phyloP scores from a whole-genome alignment of 2,329 filamentous ascomycete genomes.

The Penicillium fuscoglaucum region DNA sequence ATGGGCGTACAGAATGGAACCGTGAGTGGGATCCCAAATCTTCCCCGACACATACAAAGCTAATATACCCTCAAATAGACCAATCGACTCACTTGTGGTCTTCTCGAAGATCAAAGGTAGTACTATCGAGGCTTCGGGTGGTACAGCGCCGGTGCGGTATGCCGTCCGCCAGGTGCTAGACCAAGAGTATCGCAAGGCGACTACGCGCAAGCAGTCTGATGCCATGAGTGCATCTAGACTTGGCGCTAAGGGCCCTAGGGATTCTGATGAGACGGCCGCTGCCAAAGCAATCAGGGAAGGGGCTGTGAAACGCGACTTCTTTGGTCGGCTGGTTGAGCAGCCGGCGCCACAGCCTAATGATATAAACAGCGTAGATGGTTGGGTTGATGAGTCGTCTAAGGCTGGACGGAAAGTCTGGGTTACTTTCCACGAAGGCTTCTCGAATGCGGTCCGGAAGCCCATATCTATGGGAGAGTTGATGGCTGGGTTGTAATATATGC shows the following conservation, averaged over 20 bases:
- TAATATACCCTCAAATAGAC: constrained; percentile 37
- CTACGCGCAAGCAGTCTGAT: constrained; percentile 64
- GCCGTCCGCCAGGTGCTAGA: constrained; percentile 91
- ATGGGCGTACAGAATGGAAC: constrained; percentile 94
- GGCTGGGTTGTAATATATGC: constrained; percentile 39
- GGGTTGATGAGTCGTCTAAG: constrained; percentile 36
- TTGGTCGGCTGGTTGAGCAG: constrained; percentile 67
- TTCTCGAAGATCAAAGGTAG: constrained; percentile 53
- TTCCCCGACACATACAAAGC: neutral
- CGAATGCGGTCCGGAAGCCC: constrained; percentile 88
- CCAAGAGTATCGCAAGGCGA: constrained; percentile 79
- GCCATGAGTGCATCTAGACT: constrained; percentile 46
- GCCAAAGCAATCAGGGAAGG: constrained; percentile 31
- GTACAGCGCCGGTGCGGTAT: constrained; percentile 76
- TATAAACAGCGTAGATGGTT: constrained; percentile 33
- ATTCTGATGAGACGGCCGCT: constrained; percentile 32
- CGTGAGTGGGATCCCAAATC: constrained; percentile 60
- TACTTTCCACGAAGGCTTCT: constrained; percentile 84
- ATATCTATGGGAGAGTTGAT: constrained; percentile 79
- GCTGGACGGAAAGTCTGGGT: constrained; percentile 72
- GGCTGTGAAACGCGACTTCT: constrained; percentile 74
- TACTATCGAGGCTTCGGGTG: constrained; percentile 52
- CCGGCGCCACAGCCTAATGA: constrained; percentile 43
- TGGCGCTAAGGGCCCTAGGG: constrained; percentile 13
- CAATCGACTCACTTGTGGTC: constrained; percentile 73